These are phyloP conservation scores for Neotropicomus parvogracilis DNA, from an alignment of 1,284 basidiomycete genomes.

Conservation along the genomic window DNA sequence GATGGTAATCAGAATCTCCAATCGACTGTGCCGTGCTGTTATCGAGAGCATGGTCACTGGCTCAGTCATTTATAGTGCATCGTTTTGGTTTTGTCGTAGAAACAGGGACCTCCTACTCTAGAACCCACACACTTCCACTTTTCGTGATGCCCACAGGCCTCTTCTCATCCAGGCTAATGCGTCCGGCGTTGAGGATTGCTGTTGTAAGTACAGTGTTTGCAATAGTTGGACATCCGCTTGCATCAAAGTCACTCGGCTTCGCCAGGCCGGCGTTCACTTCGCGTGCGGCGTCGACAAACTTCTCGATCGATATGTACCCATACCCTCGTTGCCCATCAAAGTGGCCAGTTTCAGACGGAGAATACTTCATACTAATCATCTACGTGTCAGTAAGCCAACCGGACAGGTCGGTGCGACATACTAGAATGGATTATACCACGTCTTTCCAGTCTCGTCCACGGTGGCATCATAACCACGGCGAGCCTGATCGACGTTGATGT, in stretches of 20 bases:
- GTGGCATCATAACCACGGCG: slow-evolving; percentile 89
- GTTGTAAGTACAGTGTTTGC: slow-evolving; percentile 86
- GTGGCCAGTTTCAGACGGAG: slow-evolving; percentile 84
- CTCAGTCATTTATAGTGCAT: too few relatives aligned
- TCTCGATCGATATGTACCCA: slow-evolving; percentile 87
- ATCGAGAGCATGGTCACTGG: too few relatives aligned
- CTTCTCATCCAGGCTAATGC: slow-evolving; percentile 86
- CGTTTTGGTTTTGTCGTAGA: background rate
- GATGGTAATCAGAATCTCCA: too few relatives aligned
- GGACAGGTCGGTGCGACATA: slow-evolving; percentile 38
- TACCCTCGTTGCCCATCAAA: slow-evolving; percentile 93
- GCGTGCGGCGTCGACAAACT: slow-evolving; percentile 80
- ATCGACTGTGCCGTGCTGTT: too few relatives aligned
- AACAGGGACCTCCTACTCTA: slow-evolving; percentile 48
- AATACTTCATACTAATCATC: slow-evolving; percentile 79
- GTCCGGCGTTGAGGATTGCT: slow-evolving; percentile 87
- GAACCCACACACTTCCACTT: slow-evolving; percentile 60
- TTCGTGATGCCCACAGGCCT: slow-evolving; percentile 75
- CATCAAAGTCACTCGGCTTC: slow-evolving; percentile 71
- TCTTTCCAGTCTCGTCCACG: slow-evolving; percentile 78
- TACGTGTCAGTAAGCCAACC: slow-evolving; percentile 11
- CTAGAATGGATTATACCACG: slow-evolving; percentile 90
- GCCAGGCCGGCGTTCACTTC: slow-evolving; percentile 70
- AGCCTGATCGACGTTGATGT: slow-evolving; percentile 89
- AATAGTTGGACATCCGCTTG: slow-evolving; percentile 82